Percentiles rank a stretch among this genome's conserved stretches.
phyloP scores from a whole-genome alignment of 352 stramenopile genomes.

The Phytophthora pisi region DNA sequence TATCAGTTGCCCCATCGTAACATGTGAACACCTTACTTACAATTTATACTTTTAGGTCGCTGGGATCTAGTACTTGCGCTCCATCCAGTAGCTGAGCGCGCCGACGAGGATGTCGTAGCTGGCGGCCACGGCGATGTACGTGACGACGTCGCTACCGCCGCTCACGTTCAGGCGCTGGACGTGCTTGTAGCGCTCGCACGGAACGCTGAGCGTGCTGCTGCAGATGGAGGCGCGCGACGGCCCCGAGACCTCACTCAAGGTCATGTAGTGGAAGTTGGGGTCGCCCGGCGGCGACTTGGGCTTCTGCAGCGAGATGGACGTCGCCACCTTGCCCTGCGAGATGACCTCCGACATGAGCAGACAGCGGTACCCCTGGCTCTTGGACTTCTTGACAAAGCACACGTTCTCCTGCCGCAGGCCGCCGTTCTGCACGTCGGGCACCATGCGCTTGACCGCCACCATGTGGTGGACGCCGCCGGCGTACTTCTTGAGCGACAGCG shows the following conservation, averaged over 20 bases:
- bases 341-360: constrained; percentile 85
- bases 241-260: constrained; percentile 77
- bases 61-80: constrained; percentile 56
- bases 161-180: constrained; percentile 77
- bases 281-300: constrained; percentile 54
- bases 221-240: constrained; percentile 61
- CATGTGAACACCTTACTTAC: constrained; percentile 7
- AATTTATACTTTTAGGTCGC: constrained; percentile 29
- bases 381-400: constrained; percentile 83
- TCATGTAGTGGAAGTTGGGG: constrained; percentile 75
- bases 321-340: constrained; percentile 80
- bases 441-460: constrained; percentile 71
- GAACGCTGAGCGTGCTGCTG: constrained; percentile 78
- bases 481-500: constrained; percentile 72
- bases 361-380: constrained; percentile 68
- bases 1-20: background rate
- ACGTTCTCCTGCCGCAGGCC: constrained; percentile 73
- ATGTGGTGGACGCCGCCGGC: constrained; percentile 74
- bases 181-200: constrained; percentile 69
- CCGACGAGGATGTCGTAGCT: constrained; percentile 84
- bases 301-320: constrained; percentile 71
- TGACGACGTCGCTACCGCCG: constrained; percentile 75
- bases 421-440: constrained; percentile 59
- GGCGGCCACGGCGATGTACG: constrained; percentile 69
- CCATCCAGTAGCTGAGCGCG: constrained; percentile 74